Base-by-base conservation (phyloP, 1,284 basidiomycete species). In the Laetiporus sulphureus region DNA sequence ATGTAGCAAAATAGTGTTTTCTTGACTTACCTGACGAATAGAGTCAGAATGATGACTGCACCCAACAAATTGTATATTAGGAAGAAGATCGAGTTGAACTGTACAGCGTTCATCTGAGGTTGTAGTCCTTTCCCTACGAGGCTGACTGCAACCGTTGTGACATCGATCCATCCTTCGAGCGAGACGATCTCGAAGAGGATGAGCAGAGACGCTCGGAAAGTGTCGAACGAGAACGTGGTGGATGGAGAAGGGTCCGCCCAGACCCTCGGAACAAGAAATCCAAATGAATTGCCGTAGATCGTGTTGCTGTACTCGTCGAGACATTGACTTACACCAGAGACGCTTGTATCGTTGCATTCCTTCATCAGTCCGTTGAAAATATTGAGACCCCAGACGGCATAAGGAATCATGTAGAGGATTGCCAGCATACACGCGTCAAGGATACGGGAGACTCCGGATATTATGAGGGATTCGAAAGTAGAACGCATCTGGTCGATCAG, bases 181-280 rank as follows among this genome's bases (percentile, higher is more conserved):
- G 92, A 96, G 29, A 98, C 91, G 56, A 96, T 95, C 65, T 99
- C 95, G 57, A 98, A 98, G 2, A 98, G 72, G 55, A 98, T 97
- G 38, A 98, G 74, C 35, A 98, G 70, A 0, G 91, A 87, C 4
- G 83, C 70, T 10, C 80, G 73, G 66, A 99, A 98, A 15, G 74
- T 81, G 63, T 99, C 95, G 56, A 98, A 99, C 0, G 86, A 87
- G 68, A 94, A 98, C 2, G 75, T 75, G 4, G 90, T 93, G 10
- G 87, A 87, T 11, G 82, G 83, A 2, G 74, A 73, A 7, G 95
- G 93, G 56, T 94, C 89, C 41, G 80, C 73, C 95, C 95, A 98
- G 4, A 82, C 83, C 15, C 91, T 77, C 3, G 95, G 95, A 4
- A 82, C 82, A 12, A 82, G 69, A 59, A 84, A 94, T 21, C 73